Conservation (phyloP, 768 basidiomycete species). For the Dictyophora rubrovolvata region DNA sequence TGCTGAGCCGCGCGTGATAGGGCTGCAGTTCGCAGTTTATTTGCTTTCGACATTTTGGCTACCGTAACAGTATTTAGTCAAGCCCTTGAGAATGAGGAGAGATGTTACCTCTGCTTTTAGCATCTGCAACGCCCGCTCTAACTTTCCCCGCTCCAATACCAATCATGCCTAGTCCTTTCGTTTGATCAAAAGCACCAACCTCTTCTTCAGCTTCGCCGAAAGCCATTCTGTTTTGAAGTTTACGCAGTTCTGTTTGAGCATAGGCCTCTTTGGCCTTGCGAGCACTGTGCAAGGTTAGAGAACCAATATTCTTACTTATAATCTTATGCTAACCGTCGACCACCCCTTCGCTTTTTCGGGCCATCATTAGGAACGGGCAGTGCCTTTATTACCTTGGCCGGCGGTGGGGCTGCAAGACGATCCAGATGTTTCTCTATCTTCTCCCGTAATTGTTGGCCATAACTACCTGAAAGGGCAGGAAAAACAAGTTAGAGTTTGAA, state of each 20-base stretch:
- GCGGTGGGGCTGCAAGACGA: conserved; percentile 85
- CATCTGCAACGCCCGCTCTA: conserved; percentile 76
- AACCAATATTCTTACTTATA: conserved; percentile 1
- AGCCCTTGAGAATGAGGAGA: neutral
- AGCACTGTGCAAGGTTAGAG: conserved; percentile 41
- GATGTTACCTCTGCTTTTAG: conserved; percentile 77
- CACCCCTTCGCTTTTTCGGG: conserved; percentile 90
- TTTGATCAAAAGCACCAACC: conserved; percentile 92
- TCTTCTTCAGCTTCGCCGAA: conserved; percentile 96
- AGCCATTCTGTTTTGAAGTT: conserved; percentile 92
- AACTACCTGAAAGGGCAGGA: conserved; percentile 42
- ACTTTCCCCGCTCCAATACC: conserved; percentile 82
- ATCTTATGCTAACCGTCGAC: conserved; percentile 59
- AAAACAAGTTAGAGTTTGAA: neutral
- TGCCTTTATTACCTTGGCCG: conserved; percentile 86
- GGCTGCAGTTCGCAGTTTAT: conserved; percentile 81
- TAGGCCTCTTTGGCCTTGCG: conserved; percentile 98
- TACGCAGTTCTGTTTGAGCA: conserved; percentile 91
- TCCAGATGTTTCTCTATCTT: conserved; percentile 93
- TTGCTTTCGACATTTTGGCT: conserved; percentile 96
- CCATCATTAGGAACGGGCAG: conserved; percentile 92
- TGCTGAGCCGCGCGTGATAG: conserved; percentile 64
- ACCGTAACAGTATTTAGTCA: conserved; percentile 1
- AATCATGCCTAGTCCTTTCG: conserved; percentile 98
- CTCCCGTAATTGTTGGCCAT: conserved; percentile 68